phyloP scores from a whole-genome alignment of 306 rosid species.

The Ochetophila trinervis region DNA sequence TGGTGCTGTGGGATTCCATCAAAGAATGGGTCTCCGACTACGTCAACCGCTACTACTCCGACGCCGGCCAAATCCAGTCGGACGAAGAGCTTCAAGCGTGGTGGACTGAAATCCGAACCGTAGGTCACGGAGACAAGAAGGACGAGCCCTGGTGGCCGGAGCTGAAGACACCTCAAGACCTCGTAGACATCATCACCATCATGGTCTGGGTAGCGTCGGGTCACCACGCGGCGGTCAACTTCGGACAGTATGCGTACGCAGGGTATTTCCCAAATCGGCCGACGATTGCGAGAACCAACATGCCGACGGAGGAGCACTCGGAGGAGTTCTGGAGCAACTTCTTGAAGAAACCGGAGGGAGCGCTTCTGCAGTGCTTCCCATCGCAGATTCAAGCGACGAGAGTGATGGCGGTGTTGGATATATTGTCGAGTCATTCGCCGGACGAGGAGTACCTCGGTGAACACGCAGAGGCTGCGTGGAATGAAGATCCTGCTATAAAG shows the following conservation, averaged over 20 bases:
- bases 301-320: slow-evolving; percentile 60
- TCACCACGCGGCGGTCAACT: slow-evolving; percentile 82
- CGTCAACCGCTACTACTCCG: slow-evolving; percentile 52
- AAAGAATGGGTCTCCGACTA: slow-evolving; percentile 64
- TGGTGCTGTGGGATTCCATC: slow-evolving; percentile 59
- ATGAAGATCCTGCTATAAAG: slow-evolving; percentile 45
- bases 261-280: slow-evolving; percentile 81
- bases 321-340: slow-evolving; percentile 42
- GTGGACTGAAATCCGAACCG: slow-evolving; percentile 71
- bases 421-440: slow-evolving; percentile 69
- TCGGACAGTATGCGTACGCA: slow-evolving; percentile 61
- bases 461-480: slow-evolving; percentile 61
- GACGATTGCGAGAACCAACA: slow-evolving; percentile 52
- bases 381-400: slow-evolving; percentile 70
- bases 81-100: slow-evolving; percentile 81
- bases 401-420: slow-evolving; percentile 64
- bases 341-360: slow-evolving; percentile 45
- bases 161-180: slow-evolving; percentile 54
- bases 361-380: slow-evolving; percentile 59
- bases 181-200: slow-evolving; percentile 43
- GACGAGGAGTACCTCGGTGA: slow-evolving; percentile 85
- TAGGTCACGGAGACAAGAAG: slow-evolving; percentile 72
- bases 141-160: slow-evolving; percentile 87
- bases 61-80: slow-evolving; percentile 30
- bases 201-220: slow-evolving; percentile 75